A percentile compares a stretch with the other conserved stretches of the same genome.
These are phyloP conservation scores for Thielaviopsis musarum DNA, from an alignment of 2,329 filamentous ascomycete genomes.

Conservation along the genomic window DNA sequence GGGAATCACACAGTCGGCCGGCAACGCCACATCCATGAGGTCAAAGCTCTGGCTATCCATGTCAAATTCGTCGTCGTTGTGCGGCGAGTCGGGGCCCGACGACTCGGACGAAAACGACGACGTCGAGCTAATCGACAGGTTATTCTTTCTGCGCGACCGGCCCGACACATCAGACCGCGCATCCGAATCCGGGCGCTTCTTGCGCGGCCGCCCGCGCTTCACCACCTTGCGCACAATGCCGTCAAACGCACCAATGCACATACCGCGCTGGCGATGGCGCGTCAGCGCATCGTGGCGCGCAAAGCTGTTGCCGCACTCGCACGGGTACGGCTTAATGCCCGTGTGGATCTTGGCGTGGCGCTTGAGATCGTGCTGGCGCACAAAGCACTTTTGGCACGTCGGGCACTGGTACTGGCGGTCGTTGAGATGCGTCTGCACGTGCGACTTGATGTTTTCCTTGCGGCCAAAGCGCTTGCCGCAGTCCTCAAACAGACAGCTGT, in stretches of 20 bases:
- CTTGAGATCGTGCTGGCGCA: slow-evolving; percentile 92
- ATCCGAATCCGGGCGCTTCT: slow-evolving; percentile 41
- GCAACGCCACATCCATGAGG: slow-evolving; percentile 27
- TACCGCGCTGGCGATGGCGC: slow-evolving; percentile 81
- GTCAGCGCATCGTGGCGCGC: slow-evolving; percentile 90
- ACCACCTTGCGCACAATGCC: slow-evolving; percentile 46
- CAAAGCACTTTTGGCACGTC: slow-evolving; percentile 87
- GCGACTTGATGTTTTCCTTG: slow-evolving; percentile 97
- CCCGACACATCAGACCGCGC: slow-evolving; percentile 40
- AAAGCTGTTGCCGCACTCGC: slow-evolving; percentile 86
- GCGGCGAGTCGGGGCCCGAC: slow-evolving; percentile 36
- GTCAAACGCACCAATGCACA: slow-evolving; percentile 91
- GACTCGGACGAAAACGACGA: slow-evolving; percentile 34
- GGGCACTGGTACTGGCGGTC: slow-evolving; percentile 92
- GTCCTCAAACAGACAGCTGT: slow-evolving; percentile 57
- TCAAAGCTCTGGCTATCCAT: slow-evolving; percentile 27
- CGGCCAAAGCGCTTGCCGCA: slow-evolving; percentile 88
- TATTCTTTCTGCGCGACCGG: slow-evolving; percentile 33
- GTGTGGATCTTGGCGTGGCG: slow-evolving; percentile 95
- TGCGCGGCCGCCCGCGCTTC: slow-evolving; percentile 47
- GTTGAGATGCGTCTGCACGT: slow-evolving; percentile 94
- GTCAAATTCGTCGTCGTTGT: slow-evolving; percentile 28
- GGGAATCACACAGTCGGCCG: slow-evolving; percentile 10
- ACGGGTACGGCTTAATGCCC: slow-evolving; percentile 87
- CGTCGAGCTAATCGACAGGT: slow-evolving; percentile 29